phyloP scores from a whole-genome alignment of 768 basidiomycete species.

The Russula sp. region DNA sequence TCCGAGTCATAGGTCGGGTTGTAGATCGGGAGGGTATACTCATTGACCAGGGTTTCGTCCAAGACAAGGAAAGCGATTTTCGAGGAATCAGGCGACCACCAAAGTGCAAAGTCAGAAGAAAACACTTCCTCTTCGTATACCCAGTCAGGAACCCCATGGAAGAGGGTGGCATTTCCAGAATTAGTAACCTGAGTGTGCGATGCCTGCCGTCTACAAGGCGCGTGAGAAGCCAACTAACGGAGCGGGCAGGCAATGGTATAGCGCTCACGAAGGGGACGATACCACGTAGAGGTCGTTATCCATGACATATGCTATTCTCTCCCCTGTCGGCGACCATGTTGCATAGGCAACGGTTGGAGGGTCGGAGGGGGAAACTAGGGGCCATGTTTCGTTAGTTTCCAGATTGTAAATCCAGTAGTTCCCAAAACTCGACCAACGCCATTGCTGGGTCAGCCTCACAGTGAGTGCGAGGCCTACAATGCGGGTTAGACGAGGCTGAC shows the following conservation, averaged over 20 bases:
- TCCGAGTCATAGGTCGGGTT: constrained; percentile 71
- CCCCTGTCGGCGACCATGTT: constrained; percentile 78
- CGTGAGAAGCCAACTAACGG: constrained; percentile 20
- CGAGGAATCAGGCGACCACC: constrained; percentile 81
- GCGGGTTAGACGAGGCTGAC: constrained; percentile 32
- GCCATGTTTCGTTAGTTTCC: constrained; percentile 55
- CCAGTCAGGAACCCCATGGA: constrained; percentile 97
- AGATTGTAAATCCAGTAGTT: constrained; percentile 93
- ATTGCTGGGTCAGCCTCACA: constrained; percentile 51
- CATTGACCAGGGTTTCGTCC: constrained; percentile 84
- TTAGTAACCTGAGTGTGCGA: constrained; percentile 68
- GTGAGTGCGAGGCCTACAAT: constrained; percentile 16
- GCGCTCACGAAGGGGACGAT: constrained; percentile 52
- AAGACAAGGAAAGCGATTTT: constrained; percentile 79
- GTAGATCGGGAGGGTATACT: constrained; percentile 85
- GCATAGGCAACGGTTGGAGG: constrained; percentile 75
- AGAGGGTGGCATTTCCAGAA: constrained; percentile 74
- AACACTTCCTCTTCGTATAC: constrained; percentile 95
- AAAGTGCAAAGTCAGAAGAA: constrained; percentile 61
- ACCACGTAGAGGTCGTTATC: constrained; percentile 87
- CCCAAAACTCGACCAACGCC: constrained; percentile 85
- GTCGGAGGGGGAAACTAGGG: constrained; percentile 57
- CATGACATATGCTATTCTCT: constrained; percentile 80
- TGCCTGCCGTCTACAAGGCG: constrained; percentile 27
- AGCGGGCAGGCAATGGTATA: background rate